Base-by-base conservation (phyloP, 2,329 filamentous ascomycete species). In the Arachnomyces sp. region DNA sequence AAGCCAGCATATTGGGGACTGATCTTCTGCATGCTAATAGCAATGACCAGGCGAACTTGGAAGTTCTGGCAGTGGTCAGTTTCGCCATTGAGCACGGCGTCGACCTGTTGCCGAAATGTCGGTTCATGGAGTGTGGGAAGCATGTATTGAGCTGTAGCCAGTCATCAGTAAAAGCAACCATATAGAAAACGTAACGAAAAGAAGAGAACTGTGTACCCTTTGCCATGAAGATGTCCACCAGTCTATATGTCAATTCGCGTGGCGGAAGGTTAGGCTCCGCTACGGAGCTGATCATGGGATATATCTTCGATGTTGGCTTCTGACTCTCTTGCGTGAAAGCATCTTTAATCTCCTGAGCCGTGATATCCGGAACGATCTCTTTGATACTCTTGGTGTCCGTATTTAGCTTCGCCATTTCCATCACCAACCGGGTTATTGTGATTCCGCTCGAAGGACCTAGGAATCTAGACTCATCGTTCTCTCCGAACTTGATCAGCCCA, bases 371-470 rank as follows among this genome's bases (percentile, higher is more conserved):
- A 25, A 95, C 86, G 36, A 96, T 80, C 51, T 95, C 88, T 43
- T 87, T 88, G 59, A 96, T 95, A 49, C 83, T 87, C 61, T 88
- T 86, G 4, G 87, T 84, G 54, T 92, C 84, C 17, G 88, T 93
- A 55, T 90, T 94, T 47, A 88, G 83, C 66, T 95, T 96, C 39
- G 90, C 90, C 63, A 95, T 80, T 60, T 95, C 89, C 84, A 98
- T 95, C 8, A 98, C 82, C 51, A 96, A 74, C 21, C 90, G 80
- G 9, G 89, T 94, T 70, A 96, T 94, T 56, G 88, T 86, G 54
- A 95, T 95, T 44, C 90, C 92, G 60, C 90, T 96, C 36, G 89
- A 95, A 2, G 92, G 86, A 0, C 92, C 92, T 2, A 98, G 71
- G 59, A 92, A 96, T 47, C 90, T 85, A 12, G 86, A 81, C 63